phyloP scores from a whole-genome alignment of 2,329 filamentous ascomycete genomes.

The Fusarium mexicanum region DNA sequence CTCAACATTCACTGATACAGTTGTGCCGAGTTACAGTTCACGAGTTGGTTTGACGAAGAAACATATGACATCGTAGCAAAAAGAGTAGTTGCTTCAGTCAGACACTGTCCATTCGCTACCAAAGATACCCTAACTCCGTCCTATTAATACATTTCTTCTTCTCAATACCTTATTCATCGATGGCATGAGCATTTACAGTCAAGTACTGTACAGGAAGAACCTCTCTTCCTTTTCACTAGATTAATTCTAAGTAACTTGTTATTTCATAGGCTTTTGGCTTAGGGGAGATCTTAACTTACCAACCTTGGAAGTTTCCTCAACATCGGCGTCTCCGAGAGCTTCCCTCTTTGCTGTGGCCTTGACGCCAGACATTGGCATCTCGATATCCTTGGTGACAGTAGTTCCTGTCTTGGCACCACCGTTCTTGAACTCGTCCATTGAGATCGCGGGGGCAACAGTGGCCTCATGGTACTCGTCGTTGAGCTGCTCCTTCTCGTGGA shows the following conservation, averaged over 20 bases:
- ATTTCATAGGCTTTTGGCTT: not conserved
- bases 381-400: not conserved
- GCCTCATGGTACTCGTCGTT: slow-evolving; percentile 23
- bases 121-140: not conserved
- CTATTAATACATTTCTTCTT: not conserved
- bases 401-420: not conserved
- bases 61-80: not conserved
- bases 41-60: not conserved
- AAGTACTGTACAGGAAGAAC: not conserved
- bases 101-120: not conserved
- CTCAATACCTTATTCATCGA: not conserved
- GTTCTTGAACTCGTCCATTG: slow-evolving; percentile 18
- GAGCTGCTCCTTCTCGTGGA: slow-evolving; percentile 21
- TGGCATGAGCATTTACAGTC: slow-evolving; percentile 10
- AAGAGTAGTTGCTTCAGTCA: not conserved
- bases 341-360: not conserved
- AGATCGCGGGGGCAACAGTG: slow-evolving; percentile 5
- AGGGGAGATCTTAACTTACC: not conserved
- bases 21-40: not conserved
- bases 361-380: slow-evolving; percentile 1
- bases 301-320: not conserved
- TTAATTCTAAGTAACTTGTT: slow-evolving; percentile 10
- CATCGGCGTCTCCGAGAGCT: not conserved
- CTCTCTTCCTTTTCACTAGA: slow-evolving; percentile 14
- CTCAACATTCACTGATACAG: not conserved